phyloP scores from a whole-genome alignment of 768 basidiomycete species.

The Leucocoprinus leucothites region DNA sequence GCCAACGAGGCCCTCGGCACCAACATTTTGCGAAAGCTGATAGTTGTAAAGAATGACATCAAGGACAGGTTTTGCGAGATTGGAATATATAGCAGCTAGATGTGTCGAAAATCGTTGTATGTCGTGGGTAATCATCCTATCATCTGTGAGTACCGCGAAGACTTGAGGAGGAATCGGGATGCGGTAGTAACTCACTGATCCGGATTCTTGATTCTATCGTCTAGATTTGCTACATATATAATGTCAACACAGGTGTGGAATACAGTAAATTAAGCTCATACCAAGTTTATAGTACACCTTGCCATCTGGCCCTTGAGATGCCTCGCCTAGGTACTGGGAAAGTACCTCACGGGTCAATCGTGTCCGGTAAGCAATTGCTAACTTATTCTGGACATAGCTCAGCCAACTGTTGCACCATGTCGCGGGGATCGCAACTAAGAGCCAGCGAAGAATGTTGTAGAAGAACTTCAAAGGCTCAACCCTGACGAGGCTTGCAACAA shows the following conservation, averaged over 20 bases:
- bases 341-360: slow-evolving; percentile 83
- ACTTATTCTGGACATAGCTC: slow-evolving; percentile 89
- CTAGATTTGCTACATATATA: slow-evolving; percentile 68
- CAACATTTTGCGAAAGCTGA: slow-evolving; percentile 90
- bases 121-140: slow-evolving; percentile 92
- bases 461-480: slow-evolving; percentile 78
- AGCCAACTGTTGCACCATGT: slow-evolving; percentile 94
- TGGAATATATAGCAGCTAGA: slow-evolving; percentile 91
- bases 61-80: slow-evolving; percentile 89
- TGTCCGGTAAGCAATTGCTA: slow-evolving; percentile 85
- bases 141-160: slow-evolving; percentile 11
- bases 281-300: slow-evolving; percentile 95
- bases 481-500: slow-evolving; percentile 92
- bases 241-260: no score
- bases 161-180: neutral
- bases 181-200: slow-evolving; percentile 62
- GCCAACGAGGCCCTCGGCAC: slow-evolving; percentile 85
- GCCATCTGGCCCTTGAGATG: slow-evolving; percentile 58
- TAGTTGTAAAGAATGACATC: slow-evolving; percentile 96
- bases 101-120: slow-evolving; percentile 90
- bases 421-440: slow-evolving; percentile 88
- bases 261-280: no score
- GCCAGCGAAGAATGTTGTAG: slow-evolving; percentile 84
- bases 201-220: slow-evolving; percentile 94
- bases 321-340: slow-evolving; percentile 78